Evolutionary conservation across 2,329 filamentous ascomycete species (phyloP), one percentile per base, ranked within the genome.

Genomic region (Xylaria sp.): DNA sequence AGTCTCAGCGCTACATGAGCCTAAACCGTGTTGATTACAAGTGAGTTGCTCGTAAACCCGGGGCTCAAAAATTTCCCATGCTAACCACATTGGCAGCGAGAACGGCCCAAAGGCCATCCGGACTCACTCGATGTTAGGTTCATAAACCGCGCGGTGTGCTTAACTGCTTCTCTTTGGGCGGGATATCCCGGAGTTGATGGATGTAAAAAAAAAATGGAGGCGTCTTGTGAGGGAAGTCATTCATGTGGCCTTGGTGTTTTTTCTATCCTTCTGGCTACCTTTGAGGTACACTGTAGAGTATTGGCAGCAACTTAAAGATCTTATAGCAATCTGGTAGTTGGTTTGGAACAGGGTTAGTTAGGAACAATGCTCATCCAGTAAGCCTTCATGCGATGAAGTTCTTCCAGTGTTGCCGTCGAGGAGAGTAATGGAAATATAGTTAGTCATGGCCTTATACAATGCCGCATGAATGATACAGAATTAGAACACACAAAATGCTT

Each of bases 11-110:
- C 49, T 73, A 82, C 64, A 87, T 87, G 84, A 87, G 85, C 70
- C 76, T 89, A 63, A 86, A 80, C 70, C 81, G 87, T 44, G 83
- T 88, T 3, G 87, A 89, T 70, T 89, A 88, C 74, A 89, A 89
- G 87, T 88, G 77, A 79, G 86, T 66, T 47, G 15, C 45, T 31
- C 39, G 0, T 53, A 38, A 20, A 38, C 38, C 20, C 33, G 15
- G 27, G n/a, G n/a, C 31, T 39, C 22, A 15, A 47, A 17, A 27
- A 25, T 1, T 7, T 13, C 17, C 5, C 9, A 49, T 57, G 33
- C 63, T 72, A 47, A 69, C 50, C 15, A 38, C 9, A 1, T 58
- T 27, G 20, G 22, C 33, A 72, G 67, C 36, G 71, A 70, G 59
- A 69, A 49, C 38, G 71, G 71, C 17, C 71, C 71, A 11, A 70